Evolutionary conservation across 2,329 filamentous ascomycete genomes (phyloP), one percentile per base, ranked within the genome.

Genomic region (Aspergillus tubingensis): DNA sequence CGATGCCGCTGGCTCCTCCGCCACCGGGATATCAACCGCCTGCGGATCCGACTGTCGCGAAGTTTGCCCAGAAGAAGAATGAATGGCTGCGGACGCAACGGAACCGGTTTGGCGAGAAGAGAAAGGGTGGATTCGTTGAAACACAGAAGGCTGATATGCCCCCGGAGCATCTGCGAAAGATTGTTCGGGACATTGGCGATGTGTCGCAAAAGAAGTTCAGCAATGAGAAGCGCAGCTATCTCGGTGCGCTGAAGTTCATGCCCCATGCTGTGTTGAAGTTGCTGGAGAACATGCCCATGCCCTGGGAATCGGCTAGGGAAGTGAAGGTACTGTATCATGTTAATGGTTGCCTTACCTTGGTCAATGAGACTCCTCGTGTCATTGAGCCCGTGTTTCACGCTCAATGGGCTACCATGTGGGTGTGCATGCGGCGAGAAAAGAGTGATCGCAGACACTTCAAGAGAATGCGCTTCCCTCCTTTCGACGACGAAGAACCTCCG

Each of bases 401-500:
- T 59, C 95, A 99, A 76, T 99, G 95, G 95, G 95, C 95, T 11
- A 96, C 94, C 57, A 99, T 99, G 95, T 99, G 95, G 95, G 89
- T 96, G 25, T 92, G 91, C 48, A 99, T 99, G 95, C 88, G 95
- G 70, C 90, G 96, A 70, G 95, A 99, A 76, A 99, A 99, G 83
- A 95, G 92, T 73, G 95, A 99, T 72, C 84, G 95, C 77, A 83
- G 94, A 73, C 87, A 98, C 69, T 99, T 99, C 84, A 99, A 99
- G 82, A 88, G 95, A 66, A 99, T 99, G 95, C 88, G 96, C 68
- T 99, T 99, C 70, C 95, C 95, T 17, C 96, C 96, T 0, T 99
- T 99, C 68, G 95, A 99, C 68, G 96, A 99, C 72, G 95, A 99
- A 80, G 95, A 99, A 73, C 96, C 95, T 5, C 96, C 95, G 11